These are phyloP conservation scores for Mucor piriformis DNA, from an alignment of 371 early-diverging fungal genomes.

Conservation along the genomic window DNA sequence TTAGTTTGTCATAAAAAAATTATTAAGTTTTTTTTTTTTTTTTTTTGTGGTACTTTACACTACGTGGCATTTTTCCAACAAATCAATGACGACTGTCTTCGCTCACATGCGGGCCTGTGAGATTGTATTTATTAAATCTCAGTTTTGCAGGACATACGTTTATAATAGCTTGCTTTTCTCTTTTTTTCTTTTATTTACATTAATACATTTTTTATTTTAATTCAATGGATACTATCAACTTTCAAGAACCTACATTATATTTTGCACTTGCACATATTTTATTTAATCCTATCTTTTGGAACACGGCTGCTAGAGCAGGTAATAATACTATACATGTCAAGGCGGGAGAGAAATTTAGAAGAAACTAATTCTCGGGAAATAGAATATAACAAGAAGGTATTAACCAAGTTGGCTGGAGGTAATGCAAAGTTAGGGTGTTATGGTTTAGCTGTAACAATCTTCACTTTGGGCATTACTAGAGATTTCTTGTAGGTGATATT, in stretches of 20 bases:
- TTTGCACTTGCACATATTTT: conserved; percentile 69
- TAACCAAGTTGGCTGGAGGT: conserved; percentile 76
- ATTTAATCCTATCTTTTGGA: conserved; percentile 93
- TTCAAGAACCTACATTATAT: conserved; percentile 69
- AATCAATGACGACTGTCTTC: conserved; percentile 7
- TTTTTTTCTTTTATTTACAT: not conserved
- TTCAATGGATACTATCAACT: conserved; percentile 53
- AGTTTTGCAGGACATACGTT: conserved; percentile 18
- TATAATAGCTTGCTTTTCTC: not conserved
- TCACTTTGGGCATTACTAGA: conserved; percentile 78
- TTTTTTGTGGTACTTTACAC: not conserved
- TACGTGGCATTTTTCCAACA: conserved; percentile 26
- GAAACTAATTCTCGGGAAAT: not conserved
- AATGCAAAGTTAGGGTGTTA: conserved; percentile 78
- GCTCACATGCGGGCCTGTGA: conserved; percentile 10
- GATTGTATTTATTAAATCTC: not conserved
- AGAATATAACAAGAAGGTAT: conserved; percentile 76
- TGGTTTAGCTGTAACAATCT: conserved; percentile 78
- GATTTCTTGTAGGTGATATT: conserved; percentile 71
- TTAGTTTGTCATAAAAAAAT: not conserved
- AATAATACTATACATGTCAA: conserved; percentile 5
- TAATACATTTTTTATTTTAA: conserved; percentile 1
- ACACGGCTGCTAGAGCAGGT: conserved; percentile 83
- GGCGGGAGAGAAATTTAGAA: not conserved
- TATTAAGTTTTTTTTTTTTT: not conserved